A percentile compares a stretch with the other conserved stretches of the same genome.
Conservation (phyloP, 1,284 basidiomycete species). For the Leccinum griseonigrum region DNA sequence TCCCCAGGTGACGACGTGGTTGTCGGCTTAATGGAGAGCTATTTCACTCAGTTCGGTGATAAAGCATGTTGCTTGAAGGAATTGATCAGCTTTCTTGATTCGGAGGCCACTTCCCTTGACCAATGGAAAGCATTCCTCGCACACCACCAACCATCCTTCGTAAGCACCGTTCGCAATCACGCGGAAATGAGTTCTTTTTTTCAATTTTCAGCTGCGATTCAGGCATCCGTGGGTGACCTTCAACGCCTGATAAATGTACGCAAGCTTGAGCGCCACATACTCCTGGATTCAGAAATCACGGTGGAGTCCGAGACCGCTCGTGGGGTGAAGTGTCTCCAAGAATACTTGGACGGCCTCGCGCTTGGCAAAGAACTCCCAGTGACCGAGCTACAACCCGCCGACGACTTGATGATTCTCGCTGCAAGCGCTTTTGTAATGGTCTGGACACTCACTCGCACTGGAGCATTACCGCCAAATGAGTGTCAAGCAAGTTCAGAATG, state of each 20-base stretch:
- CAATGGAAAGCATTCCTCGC: slow-evolving; percentile 60
- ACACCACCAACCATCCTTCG: slow-evolving; percentile 45
- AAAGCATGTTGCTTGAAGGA: slow-evolving; percentile 89
- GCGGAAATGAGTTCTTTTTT: slow-evolving; percentile 12
- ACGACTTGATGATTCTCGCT: slow-evolving; percentile 78
- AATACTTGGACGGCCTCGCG: slow-evolving; percentile 64
- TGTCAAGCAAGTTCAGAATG: slow-evolving; percentile 80
- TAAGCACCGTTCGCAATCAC: slow-evolving; percentile 34
- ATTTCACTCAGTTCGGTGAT: slow-evolving; percentile 71
- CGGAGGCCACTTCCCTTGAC: slow-evolving; percentile 45
- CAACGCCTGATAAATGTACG: slow-evolving; percentile 66
- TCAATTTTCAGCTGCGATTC: slow-evolving; percentile 13
- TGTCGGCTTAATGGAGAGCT: slow-evolving; percentile 53
- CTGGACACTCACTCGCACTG: slow-evolving; percentile 63
- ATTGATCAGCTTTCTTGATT: slow-evolving; percentile 59
- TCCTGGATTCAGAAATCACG: slow-evolving; percentile 47
- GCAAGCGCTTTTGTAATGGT: slow-evolving; percentile 65
- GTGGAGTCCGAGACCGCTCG: slow-evolving; percentile 53
- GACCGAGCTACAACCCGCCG: slow-evolving; percentile 84
- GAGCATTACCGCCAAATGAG: slow-evolving; percentile 76
- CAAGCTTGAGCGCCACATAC: slow-evolving; percentile 65
- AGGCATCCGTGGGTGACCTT: slow-evolving; percentile 50
- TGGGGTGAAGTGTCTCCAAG: slow-evolving; percentile 50
- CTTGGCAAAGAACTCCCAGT: slow-evolving; percentile 64
- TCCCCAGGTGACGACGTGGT: slow-evolving; percentile 43